These are phyloP conservation scores for Hanseniaspora pseudoguilliermondii DNA, from an alignment of 805 yeast species.

Conservation along the genomic window DNA sequence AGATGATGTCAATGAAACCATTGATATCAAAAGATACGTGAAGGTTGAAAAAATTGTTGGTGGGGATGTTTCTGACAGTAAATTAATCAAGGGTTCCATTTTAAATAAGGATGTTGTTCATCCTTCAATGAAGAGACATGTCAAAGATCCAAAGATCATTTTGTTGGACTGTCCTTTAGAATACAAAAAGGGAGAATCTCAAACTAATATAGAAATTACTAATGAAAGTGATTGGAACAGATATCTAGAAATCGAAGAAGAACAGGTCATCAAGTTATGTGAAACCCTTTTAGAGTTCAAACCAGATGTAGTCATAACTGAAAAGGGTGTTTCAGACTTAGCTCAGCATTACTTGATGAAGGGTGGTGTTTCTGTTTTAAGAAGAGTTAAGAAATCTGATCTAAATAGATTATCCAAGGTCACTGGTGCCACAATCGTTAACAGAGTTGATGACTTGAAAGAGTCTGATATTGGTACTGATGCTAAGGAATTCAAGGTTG, in stretches of 20 bases:
- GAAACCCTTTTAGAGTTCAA: constrained; percentile 70
- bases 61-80: constrained; percentile 72
- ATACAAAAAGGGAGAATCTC: constrained; percentile 97
- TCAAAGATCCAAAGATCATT: constrained; percentile 79
- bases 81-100: constrained; percentile 80
- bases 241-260: constrained; percentile 91
- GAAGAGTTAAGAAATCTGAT: constrained; percentile 92
- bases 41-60: constrained; percentile 96
- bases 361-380: constrained; percentile 81
- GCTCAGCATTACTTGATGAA: constrained; percentile 93
- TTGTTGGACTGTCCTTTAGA: constrained; percentile 93
- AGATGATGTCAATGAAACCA: constrained; percentile 39
- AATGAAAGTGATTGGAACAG: constrained; percentile 95
- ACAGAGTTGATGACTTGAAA: constrained; percentile 85
- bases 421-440: constrained; percentile 94
- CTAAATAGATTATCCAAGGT: constrained; percentile 94
- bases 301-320: constrained; percentile 92
- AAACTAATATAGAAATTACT: constrained; percentile 92
- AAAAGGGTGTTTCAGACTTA: constrained; percentile 93
- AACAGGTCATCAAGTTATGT: constrained; percentile 80
- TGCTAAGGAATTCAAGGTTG: constrained; percentile 87
- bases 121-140: constrained; percentile 87
- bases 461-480: constrained; percentile 79
- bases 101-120: constrained; percentile 96
- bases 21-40: constrained; percentile 85